Evolutionary conservation across 768 basidiomycete genomes (phyloP), one percentile per base, ranked within the genome.

Genomic region (Termitomyces heimii): DNA sequence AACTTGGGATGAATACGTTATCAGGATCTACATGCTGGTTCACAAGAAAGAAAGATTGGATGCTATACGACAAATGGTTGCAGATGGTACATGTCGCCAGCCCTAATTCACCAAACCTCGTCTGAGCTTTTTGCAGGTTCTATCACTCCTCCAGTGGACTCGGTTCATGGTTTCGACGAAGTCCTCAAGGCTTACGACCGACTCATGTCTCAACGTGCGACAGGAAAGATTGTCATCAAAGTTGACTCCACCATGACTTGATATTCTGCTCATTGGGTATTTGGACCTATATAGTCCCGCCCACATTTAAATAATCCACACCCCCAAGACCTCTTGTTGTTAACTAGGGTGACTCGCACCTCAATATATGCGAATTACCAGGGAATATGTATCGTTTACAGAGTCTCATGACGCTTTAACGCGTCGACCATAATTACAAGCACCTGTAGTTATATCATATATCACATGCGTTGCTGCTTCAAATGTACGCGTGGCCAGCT

Each of bases 191-290:
- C 88, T 0, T 92, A 86, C 63, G 83, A 85, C 13, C 73, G 77
- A 51, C 65, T 86, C 8, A 72, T 84, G 77, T 77, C 80, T 1
- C 68, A 73, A 5, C 73, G 80, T 20, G 82, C 85, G 1, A 79
- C 74, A 4, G 89, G 89, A 0, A 89, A 89, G 66, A 77, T 91
- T 3, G 75, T 89, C 3, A 77, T 90, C 24, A 81, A 76, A 59
- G 68, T 85, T 24, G 64, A 65, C 44, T 56, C 51, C 31, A 53
- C 43, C 37, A 34, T 59, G 28, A n/a, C 37, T 35, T 64, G 39
- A 55, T 32, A 16, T 44, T 6, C 44, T 18, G 20, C 10, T 31
- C 7, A 20, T 7, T 22, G 24, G 26, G 3, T 9, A 20, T 24
- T 31, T 44, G 43, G 24, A 44, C 12, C 24, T 9, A 24, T 7